Evolutionary conservation across 352 stramenopile species (phyloP), one percentile per base, ranked within the genome.

Genomic region (Pythium chondricola): DNA sequence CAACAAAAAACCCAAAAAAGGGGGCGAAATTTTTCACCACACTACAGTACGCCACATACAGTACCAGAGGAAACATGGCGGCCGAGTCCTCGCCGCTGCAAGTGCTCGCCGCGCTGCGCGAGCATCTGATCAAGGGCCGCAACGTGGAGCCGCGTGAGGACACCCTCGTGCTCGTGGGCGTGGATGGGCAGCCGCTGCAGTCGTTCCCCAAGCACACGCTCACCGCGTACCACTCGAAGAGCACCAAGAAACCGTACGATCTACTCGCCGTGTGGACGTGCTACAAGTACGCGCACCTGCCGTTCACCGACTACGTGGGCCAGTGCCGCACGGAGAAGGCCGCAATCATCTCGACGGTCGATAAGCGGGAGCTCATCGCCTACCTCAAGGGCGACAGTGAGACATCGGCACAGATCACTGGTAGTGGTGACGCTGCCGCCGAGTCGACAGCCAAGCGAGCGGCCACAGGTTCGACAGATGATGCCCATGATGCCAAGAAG

Each of bases 331-430:
- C 71, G 6, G 78, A 87, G 20, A 88, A 89, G 54, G 80, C 78
- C 4, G 74, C 66, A 21, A 88, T 89, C 68, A 71, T 94, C 10
- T 92, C 83, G 14, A 86, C 83, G 0, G 79, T 94, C 21, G 83
- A 94, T 56, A 94, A 94, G 66, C 88, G 90, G 39, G 83, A 94
- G 48, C 71, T 94, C 25, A 70, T 94, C 47, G 74, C 83, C 39
- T 94, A 80, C 56, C 40, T 94, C 9, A 88, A 88, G 43, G 83
- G 83, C 5, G 83, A 94, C 54, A 91, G 88, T 26, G 83, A 94
- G 35, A 65, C 35, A 2, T 89, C 76, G 48, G 58, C 76, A 10
- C 83, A 94, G 67, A 86, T 92, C 27, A 40, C 71, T 22, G 69
- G 69, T 31, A 58, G 51, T 2, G 30, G 30, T 25, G 37, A n/a